Percentiles rank a stretch among this genome's conserved stretches.
Conservation (phyloP, 2,329 filamentous ascomycete genomes). For the Cladobotryum protrusum region DNA sequence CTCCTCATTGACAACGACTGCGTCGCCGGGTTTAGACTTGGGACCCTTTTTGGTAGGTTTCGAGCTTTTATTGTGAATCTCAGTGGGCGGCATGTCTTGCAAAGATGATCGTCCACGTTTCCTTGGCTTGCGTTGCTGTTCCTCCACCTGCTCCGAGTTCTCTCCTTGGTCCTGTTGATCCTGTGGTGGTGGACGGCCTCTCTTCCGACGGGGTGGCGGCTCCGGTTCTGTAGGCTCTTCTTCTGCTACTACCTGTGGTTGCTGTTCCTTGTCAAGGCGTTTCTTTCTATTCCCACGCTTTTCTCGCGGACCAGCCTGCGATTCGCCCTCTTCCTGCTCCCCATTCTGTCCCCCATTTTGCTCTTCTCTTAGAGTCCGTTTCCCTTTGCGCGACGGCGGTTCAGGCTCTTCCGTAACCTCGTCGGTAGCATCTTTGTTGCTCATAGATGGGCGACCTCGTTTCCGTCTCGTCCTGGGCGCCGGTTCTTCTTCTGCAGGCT, state of each 20-base stretch:
- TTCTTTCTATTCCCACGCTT: constrained; percentile 12
- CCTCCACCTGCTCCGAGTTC: neutral
- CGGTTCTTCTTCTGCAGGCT: constrained; percentile 11
- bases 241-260: constrained; percentile 14
- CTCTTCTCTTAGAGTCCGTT: constrained; percentile 8
- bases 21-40: no score
- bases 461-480: constrained; percentile 27
- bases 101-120: constrained; percentile 20
- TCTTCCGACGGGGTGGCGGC: constrained; percentile 11
- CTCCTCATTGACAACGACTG: no score
- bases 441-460: constrained; percentile 29
- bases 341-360: constrained; percentile 4
- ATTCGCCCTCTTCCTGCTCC: constrained; percentile 3
- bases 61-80: constrained; percentile 6
- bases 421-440: constrained; percentile 9
- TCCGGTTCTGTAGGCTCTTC: constrained; percentile 11
- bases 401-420: constrained; percentile 1
- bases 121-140: constrained; percentile 4
- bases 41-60: neutral
- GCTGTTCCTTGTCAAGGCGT: constrained; percentile 15
- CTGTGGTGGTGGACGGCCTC: constrained; percentile 17
- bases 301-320: constrained; percentile 2
- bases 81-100: constrained; percentile 5
- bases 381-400: neutral
- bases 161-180: constrained; percentile 7